These are phyloP conservation scores for Penicillium sp. DNA, from an alignment of 2,329 filamentous ascomycete species.

Conservation along the genomic window DNA sequence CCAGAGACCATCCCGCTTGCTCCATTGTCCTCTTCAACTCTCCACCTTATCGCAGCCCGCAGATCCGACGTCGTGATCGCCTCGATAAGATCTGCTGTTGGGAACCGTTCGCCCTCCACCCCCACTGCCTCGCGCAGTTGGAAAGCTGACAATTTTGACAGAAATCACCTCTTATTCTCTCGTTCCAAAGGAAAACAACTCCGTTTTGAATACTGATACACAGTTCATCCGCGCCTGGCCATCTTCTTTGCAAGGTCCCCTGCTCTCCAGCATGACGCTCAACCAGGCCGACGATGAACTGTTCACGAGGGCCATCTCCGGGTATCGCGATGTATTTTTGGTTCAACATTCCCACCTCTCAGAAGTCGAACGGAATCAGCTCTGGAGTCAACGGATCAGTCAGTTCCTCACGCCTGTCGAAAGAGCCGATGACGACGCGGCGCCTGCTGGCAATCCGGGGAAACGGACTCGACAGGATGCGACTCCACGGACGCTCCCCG, in stretches of 20 bases:
- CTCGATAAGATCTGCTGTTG: constrained; percentile 3
- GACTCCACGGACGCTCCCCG: constrained; percentile 38
- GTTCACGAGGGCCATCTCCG: constrained; percentile 42
- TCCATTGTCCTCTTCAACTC: neutral
- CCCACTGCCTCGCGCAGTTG: too few relatives aligned
- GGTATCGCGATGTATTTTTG: constrained; percentile 44
- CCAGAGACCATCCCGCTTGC: neutral
- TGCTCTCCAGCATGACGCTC: constrained; percentile 32
- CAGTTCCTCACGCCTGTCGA: constrained; percentile 38
- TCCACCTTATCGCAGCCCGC: neutral
- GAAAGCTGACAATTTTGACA: too few relatives aligned
- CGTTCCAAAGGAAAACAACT: too few relatives aligned
- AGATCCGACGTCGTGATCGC: neutral
- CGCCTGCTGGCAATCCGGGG: constrained; percentile 36
- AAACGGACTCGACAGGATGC: constrained; percentile 44
- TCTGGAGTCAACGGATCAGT: constrained; percentile 41
- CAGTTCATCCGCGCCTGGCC: constrained; percentile 16
- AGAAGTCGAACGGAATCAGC: constrained; percentile 41
- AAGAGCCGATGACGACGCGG: constrained; percentile 20
- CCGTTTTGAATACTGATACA: constrained; percentile 32
- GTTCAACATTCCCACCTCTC: constrained; percentile 41
- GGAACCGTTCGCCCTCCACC: neutral
- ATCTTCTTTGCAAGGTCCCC: neutral
- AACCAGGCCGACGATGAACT: constrained; percentile 40
- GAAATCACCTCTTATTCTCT: too few relatives aligned